A percentile compares a stretch with the other conserved stretches of the same genome.
phyloP scores from a whole-genome alignment of 192 early-diverging fungal species.

The Backusella parvicylindrica region DNA sequence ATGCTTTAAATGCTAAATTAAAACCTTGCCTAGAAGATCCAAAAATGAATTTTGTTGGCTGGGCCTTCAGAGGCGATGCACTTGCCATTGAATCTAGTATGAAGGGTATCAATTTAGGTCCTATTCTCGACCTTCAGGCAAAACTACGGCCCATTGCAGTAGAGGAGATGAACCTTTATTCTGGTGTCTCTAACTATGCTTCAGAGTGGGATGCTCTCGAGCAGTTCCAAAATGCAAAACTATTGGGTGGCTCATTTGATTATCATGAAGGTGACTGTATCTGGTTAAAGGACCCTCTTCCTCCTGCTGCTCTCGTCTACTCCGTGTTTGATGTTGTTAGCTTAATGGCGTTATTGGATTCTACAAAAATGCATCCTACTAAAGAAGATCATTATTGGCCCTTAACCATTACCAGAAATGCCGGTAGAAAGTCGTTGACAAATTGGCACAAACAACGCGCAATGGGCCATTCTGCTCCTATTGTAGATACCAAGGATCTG shows the following conservation, averaged over 20 bases:
- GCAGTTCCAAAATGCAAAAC: conserved; percentile 25
- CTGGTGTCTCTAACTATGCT: conserved; percentile 16
- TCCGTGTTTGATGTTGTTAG: conserved; percentile 33
- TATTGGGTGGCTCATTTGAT: not conserved
- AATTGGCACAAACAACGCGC: conserved; percentile 1
- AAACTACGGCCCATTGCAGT: conserved; percentile 1
- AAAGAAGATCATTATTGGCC: conserved; percentile 7
- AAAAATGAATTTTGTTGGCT: conserved; percentile 11
- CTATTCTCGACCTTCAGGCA: conserved; percentile 28
- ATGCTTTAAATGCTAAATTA: not conserved
- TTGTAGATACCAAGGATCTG: not conserved
- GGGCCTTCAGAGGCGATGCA: conserved; percentile 30
- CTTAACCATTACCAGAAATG: not conserved
- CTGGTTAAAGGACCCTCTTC: conserved; percentile 25
- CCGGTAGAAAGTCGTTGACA: not conserved
- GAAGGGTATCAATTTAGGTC: not conserved
- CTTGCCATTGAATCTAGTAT: conserved; percentile 23
- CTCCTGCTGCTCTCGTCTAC: conserved; percentile 27
- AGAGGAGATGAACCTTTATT: conserved; percentile 17
- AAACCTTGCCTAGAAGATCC: conserved; percentile 2
- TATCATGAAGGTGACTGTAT: conserved; percentile 20
- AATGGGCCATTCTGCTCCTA: not conserved
- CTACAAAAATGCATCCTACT: not conserved
- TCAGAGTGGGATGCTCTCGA: conserved; percentile 13
- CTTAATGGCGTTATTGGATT: conserved; percentile 13